Conservation (phyloP, 306 rosid species). For the Geum urbanum region DNA sequence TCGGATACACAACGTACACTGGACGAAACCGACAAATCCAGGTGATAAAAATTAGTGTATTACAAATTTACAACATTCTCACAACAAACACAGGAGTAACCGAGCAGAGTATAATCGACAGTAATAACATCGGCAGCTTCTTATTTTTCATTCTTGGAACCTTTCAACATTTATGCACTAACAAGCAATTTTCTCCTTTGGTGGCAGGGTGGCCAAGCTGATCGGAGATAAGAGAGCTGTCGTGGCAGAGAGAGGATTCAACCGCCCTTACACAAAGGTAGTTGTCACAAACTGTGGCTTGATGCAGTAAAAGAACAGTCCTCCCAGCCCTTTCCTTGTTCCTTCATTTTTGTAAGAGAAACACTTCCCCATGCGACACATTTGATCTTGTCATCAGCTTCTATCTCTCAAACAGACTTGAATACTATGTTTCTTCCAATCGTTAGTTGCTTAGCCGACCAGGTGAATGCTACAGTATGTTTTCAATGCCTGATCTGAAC, state of each 20-base stretch:
- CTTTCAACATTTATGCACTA: background rate
- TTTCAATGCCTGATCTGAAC: background rate
- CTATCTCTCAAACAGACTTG: background rate
- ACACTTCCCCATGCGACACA: background rate
- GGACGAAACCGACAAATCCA: background rate
- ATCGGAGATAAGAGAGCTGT: slow-evolving; percentile 87
- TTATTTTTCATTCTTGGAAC: background rate
- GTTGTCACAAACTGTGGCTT: slow-evolving; percentile 62
- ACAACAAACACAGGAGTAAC: background rate
- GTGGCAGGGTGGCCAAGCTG: slow-evolving; percentile 77
- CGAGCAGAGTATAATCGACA: background rate
- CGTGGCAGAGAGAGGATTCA: slow-evolving; percentile 84
- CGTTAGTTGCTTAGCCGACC: background rate
- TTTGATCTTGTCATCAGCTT: background rate
- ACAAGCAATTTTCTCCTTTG: background rate
- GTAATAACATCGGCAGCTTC: background rate
- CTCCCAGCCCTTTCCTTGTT: background rate
- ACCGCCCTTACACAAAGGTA: slow-evolving; percentile 72
- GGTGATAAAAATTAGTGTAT: background rate
- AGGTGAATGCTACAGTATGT: background rate
- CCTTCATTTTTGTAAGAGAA: slow-evolving; percentile 15
- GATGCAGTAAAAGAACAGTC: slow-evolving; percentile 26
- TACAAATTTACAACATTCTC: background rate
- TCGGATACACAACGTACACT: background rate
- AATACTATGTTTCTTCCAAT: background rate